A percentile compares a stretch with the other conserved stretches of the same genome.
These are phyloP conservation scores for Pythium oligandrum DNA, from an alignment of 352 stramenopile genomes.

Conservation along the genomic window DNA sequence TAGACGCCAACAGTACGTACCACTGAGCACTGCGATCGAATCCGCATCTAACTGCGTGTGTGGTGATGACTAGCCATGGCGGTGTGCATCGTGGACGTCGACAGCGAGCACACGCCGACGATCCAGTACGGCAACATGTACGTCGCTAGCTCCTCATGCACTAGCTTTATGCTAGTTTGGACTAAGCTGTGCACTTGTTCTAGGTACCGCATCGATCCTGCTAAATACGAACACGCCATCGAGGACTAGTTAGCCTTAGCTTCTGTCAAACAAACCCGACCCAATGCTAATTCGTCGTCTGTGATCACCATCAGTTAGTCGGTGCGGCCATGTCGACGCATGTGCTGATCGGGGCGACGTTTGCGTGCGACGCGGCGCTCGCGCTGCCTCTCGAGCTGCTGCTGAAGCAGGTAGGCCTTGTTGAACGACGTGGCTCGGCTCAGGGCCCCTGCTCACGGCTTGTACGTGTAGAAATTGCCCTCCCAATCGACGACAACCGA, in stretches of 20 bases:
- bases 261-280: too few species aligned
- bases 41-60: neutral
- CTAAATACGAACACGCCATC: conserved; percentile 43
- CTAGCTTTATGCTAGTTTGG: neutral
- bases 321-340: too few species aligned
- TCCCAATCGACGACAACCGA: conserved; percentile 18
- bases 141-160: conserved; percentile 6
- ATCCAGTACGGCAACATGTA: conserved; percentile 86
- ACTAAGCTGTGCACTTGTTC: neutral
- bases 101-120: conserved; percentile 76
- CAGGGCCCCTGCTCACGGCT: conserved; percentile 15
- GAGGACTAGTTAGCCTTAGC: too few species aligned
- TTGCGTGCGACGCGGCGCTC: conserved; percentile 53
- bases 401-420: conserved; percentile 31
- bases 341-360: conserved; percentile 49
- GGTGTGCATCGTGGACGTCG: conserved; percentile 80
- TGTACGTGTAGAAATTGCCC: conserved; percentile 4
- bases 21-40: neutral
- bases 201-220: conserved; percentile 74
- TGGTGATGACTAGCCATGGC: conserved; percentile 50
- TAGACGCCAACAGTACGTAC: conserved; percentile 71
- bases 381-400: conserved; percentile 46
- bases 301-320: too few species aligned
- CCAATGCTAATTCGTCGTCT: too few species aligned
- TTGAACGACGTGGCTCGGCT: neutral